Conservation (phyloP, 208 protist genomes). For the Trypanosoma scelopori region DNA sequence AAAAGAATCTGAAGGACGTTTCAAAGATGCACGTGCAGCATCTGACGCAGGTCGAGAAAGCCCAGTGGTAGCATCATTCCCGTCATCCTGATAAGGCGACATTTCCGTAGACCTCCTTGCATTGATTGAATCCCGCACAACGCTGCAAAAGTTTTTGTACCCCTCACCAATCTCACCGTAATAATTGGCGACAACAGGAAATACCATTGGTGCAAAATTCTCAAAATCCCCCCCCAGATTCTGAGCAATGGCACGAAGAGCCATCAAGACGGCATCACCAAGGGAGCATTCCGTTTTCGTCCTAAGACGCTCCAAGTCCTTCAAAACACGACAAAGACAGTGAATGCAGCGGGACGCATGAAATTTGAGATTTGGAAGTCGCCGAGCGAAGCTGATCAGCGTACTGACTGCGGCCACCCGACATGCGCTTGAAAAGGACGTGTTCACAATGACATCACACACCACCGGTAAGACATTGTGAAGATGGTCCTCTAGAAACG, state of each 20-base stretch:
- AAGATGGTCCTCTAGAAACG: conserved; percentile 72
- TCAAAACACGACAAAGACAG: conserved; percentile 78
- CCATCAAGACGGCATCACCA: conserved; percentile 56
- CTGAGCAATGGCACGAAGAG: conserved; percentile 63
- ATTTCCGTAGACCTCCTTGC: conserved; percentile 1
- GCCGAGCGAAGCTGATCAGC: conserved; percentile 70
- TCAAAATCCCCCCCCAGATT: conserved; percentile 83
- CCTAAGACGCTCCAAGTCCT: conserved; percentile 41
- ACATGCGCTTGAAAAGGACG: conserved; percentile 47
- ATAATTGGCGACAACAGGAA: conserved; percentile 62
- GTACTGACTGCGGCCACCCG: conserved; percentile 58
- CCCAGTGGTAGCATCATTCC: background rate
- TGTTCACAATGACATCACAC: conserved; percentile 72
- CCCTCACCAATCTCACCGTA: conserved; percentile 33
- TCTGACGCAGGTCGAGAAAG: background rate
- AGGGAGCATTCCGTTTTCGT: conserved; percentile 30
- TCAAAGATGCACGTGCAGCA: background rate
- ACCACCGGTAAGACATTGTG: conserved; percentile 81
- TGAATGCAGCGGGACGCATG: conserved; percentile 81
- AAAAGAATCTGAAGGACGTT: conserved; percentile 42
- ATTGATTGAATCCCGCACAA: conserved; percentile 17
- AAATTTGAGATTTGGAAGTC: conserved; percentile 59
- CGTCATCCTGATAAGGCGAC: background rate
- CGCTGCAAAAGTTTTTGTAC: conserved; percentile 27
- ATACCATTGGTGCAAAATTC: conserved; percentile 77